A percentile compares a stretch with the other conserved stretches of the same genome.
Evolutionary conservation across 768 basidiomycete species (phyloP).

Genomic region (Auriscalpium orientale): DNA sequence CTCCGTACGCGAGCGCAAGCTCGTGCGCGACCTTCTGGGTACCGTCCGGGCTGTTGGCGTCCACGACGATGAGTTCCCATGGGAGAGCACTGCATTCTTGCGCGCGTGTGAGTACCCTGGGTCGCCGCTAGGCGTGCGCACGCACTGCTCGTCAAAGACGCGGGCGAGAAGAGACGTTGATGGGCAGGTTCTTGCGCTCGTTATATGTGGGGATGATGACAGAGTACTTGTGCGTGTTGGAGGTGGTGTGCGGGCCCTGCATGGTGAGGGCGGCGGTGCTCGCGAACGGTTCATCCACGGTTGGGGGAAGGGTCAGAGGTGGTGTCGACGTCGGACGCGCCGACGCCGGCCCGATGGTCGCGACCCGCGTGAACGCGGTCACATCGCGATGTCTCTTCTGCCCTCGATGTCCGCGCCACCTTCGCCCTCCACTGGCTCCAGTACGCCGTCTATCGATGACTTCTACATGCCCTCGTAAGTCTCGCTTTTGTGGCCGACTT

Average conservation of each 20-base stretch:
- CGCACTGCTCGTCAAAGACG: slow-evolving; percentile 72
- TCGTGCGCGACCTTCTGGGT: slow-evolving; percentile 84
- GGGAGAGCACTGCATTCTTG: slow-evolving; percentile 46
- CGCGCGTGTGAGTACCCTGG: slow-evolving; percentile 8
- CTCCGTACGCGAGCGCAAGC: slow-evolving; percentile 72
- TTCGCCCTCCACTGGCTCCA: no score
- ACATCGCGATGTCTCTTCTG: no score
- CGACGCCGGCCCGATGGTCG: no score
- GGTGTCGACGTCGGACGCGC: no score
- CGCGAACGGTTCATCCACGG: slow-evolving; percentile 55
- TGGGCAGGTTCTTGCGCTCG: slow-evolving; percentile 85
- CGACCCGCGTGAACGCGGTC: no score
- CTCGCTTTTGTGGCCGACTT: no score
- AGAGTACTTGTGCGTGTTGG: slow-evolving; percentile 63
- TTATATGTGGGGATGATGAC: slow-evolving; percentile 94
- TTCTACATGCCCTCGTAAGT: no score
- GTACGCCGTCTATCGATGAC: no score
- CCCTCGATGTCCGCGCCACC: no score
- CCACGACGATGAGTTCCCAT: slow-evolving; percentile 89
- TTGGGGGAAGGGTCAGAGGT: no score
- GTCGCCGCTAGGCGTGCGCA: slow-evolving; percentile 1
- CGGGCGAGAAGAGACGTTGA: slow-evolving; percentile 77
- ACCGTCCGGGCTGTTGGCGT: slow-evolving; percentile 89
- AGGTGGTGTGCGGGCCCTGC: slow-evolving; percentile 41
- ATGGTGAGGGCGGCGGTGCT: slow-evolving; percentile 48